These are phyloP conservation scores for Paspalum notatum DNA, from an alignment of 176 grass and related monocot species.

Conservation along the genomic window DNA sequence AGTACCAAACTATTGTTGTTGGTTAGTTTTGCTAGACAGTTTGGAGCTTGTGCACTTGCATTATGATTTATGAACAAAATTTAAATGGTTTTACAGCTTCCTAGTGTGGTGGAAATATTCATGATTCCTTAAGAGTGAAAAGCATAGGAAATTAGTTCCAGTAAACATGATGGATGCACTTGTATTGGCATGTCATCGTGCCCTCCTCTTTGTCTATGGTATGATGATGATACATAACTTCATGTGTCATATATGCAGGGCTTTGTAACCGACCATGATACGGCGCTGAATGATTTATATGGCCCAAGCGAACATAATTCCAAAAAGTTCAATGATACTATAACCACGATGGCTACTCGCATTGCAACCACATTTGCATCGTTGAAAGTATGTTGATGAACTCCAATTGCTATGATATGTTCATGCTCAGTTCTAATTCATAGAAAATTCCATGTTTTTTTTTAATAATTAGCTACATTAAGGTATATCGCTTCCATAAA, in stretches of 20 bases:
- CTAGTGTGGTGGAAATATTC: conserved; percentile 14
- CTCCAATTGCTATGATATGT: conserved; percentile 33
- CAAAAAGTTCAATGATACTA: conserved; percentile 64
- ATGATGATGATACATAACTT: conserved; percentile 24
- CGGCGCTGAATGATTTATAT: conserved; percentile 74
- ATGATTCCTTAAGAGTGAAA: conserved; percentile 22
- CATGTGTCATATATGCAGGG: conserved; percentile 52
- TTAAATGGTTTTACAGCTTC: conserved; percentile 24
- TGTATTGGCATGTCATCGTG: conserved; percentile 21
- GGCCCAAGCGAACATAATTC: conserved; percentile 60
- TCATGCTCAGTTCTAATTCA: conserved; percentile 4
- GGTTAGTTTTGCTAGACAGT: background rate
- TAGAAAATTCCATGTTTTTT: conserved; percentile 20
- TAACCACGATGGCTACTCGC: conserved; percentile 81
- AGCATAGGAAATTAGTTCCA: background rate
- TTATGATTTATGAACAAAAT: conserved; percentile 20
- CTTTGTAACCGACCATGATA: conserved; percentile 94
- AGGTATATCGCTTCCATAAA: conserved; percentile 6
- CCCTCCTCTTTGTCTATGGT: background rate
- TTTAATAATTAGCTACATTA: background rate
- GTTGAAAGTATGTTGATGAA: conserved; percentile 63
- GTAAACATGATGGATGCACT: background rate
- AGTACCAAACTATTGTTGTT: background rate
- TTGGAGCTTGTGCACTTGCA: conserved; percentile 28
- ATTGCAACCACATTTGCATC: conserved; percentile 91